Conservation (phyloP, 2,329 filamentous ascomycete genomes). For the Plenodomus biglobosus region DNA sequence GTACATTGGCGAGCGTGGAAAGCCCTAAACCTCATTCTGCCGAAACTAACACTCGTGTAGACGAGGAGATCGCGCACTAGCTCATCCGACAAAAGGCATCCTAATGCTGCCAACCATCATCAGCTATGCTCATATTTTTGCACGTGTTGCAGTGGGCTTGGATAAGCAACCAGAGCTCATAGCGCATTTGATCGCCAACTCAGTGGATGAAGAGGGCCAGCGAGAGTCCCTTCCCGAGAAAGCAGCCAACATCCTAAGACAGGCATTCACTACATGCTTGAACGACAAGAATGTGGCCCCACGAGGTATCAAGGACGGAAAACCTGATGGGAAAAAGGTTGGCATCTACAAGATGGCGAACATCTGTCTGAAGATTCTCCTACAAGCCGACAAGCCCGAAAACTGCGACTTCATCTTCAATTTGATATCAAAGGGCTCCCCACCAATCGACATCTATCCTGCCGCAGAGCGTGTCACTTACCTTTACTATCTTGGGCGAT, state of each 20-base stretch:
- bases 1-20: slow-evolving; percentile 32
- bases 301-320: slow-evolving; percentile 57
- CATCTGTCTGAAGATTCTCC: slow-evolving; percentile 82
- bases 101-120: slow-evolving; percentile 83
- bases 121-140: slow-evolving; percentile 76
- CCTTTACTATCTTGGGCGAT: slow-evolving; percentile 90
- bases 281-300: slow-evolving; percentile 73
- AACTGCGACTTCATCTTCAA: slow-evolving; percentile 86
- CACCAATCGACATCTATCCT: slow-evolving; percentile 78
- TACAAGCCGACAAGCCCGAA: slow-evolving; percentile 81
- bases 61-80: slow-evolving; percentile 79
- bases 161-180: slow-evolving; percentile 79
- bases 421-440: slow-evolving; percentile 81
- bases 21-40: neutral
- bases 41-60: slow-evolving; percentile 38
- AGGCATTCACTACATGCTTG: slow-evolving; percentile 86
- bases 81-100: slow-evolving; percentile 75
- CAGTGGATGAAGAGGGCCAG: slow-evolving; percentile 64
- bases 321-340: slow-evolving; percentile 78
- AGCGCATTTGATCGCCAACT: slow-evolving; percentile 57
- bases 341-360: slow-evolving; percentile 94
- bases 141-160: slow-evolving; percentile 79
- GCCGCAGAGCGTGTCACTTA: slow-evolving; percentile 87
- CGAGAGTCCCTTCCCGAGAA: slow-evolving; percentile 80
- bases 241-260: slow-evolving; percentile 84